Evolutionary conservation across 116 monocot genomes (phyloP).

Genomic region (Cymodocea nodosa): DNA sequence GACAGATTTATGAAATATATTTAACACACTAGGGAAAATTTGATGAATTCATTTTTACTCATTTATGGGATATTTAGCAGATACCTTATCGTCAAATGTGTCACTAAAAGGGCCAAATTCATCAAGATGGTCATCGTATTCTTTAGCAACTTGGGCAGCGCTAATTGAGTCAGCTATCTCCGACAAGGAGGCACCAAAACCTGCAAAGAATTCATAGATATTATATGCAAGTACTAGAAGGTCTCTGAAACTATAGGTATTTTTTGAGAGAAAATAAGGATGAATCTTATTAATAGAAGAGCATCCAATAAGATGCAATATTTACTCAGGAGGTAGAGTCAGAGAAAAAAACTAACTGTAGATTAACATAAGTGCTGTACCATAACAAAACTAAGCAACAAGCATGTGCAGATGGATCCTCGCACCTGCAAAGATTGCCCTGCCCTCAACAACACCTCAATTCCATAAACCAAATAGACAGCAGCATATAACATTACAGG

Average conservation of each 20-base stretch:
- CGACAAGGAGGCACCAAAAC: slow-evolving; percentile 32
- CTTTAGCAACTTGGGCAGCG: slow-evolving; percentile 48
- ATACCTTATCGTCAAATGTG: slow-evolving; percentile 12
- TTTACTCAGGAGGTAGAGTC: no score
- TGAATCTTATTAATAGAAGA: no score
- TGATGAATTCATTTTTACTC: background rate
- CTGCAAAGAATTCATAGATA: slow-evolving; percentile 15
- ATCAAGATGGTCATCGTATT: slow-evolving; percentile 9
- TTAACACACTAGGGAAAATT: background rate
- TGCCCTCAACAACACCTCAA: no score
- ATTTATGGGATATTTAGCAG: background rate
- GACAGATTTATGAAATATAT: background rate
- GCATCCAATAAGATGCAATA: background rate
- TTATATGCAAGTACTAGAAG: background rate
- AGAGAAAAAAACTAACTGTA: no score
- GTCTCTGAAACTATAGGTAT: background rate
- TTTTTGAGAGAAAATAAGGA: background rate
- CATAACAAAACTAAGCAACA: no score
- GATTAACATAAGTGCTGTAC: no score
- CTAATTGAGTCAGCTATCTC: slow-evolving; percentile 62
- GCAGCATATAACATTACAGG: no score
- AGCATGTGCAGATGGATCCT: no score
- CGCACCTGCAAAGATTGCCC: no score
- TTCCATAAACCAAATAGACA: no score
- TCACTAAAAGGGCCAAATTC: background rate